A percentile compares a stretch with the other conserved stretches of the same genome.
Evolutionary conservation across 441 rosid species (phyloP).

Genomic region (Adansonia rubrostipa): DNA sequence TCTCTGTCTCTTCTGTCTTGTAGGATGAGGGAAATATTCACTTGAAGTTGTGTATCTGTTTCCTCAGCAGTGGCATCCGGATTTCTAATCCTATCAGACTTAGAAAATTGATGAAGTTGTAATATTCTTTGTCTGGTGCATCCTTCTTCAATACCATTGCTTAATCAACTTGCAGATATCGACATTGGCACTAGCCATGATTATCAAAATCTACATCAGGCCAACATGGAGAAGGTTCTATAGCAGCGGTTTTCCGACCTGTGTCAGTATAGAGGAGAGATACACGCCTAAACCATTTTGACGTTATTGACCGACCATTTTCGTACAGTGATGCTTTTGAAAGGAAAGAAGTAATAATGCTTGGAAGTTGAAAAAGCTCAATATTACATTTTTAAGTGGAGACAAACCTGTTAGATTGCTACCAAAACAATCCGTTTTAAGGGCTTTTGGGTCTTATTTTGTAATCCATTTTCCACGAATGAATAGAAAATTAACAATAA

Average conservation of each 20-base stretch:
- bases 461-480: not conserved
- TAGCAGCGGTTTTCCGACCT: constrained; percentile 20
- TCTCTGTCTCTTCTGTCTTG: not conserved
- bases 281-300: not conserved
- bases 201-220: not conserved
- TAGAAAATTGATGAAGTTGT: not conserved
- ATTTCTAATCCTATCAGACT: not conserved
- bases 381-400: not conserved
- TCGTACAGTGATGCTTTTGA: constrained; percentile 35
- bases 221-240: constrained; percentile 3
- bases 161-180: constrained; percentile 13
- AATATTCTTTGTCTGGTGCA: not conserved
- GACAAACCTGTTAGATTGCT: not conserved
- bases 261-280: constrained; percentile 31
- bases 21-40: constrained; percentile 21
- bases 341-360: too few relatives aligned
- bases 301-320: constrained; percentile 20
- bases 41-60: constrained; percentile 6
- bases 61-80: not conserved
- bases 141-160: not conserved
- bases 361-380: too few relatives aligned
- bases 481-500: not conserved
- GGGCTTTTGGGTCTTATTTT: not conserved
- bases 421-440: not conserved
- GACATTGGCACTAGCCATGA: not conserved